A percentile compares a stretch with the other conserved stretches of the same genome.
Evolutionary conservation across 176 grass and related monocot species (phyloP).

Genomic region (Oryza coarctata): DNA sequence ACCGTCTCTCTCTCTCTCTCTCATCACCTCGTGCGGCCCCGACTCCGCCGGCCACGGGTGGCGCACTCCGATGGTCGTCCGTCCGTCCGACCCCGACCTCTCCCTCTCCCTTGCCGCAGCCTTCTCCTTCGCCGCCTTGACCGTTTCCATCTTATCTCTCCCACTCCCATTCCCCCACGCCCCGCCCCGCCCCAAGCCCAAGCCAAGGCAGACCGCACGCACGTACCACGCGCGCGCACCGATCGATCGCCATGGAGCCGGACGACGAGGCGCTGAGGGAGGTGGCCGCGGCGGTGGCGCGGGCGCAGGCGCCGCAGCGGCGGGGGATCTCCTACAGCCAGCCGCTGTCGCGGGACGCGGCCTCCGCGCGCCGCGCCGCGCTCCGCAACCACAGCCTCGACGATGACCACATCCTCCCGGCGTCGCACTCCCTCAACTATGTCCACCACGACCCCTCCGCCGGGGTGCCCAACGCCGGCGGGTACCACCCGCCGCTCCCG

Average conservation of each 20-base stretch:
- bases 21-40: background rate
- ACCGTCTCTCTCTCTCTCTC: background rate
- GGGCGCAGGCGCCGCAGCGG: slow-evolving; percentile 26
- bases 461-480: background rate
- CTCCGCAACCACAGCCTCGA: slow-evolving; percentile 81
- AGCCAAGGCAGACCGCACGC: background rate
- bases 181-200: background rate
- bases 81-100: slow-evolving; percentile 25
- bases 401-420: slow-evolving; percentile 41
- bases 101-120: slow-evolving; percentile 37
- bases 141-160: slow-evolving; percentile 52
- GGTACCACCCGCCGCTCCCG: slow-evolving; percentile 39
- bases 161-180: background rate
- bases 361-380: slow-evolving; percentile 50
- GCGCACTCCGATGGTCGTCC: slow-evolving; percentile 15
- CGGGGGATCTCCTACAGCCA: slow-evolving; percentile 86
- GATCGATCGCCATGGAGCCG: slow-evolving; percentile 31
- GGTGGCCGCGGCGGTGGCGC: slow-evolving; percentile 26
- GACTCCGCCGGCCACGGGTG: slow-evolving; percentile 36
- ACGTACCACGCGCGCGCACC: background rate
- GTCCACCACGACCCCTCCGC: slow-evolving; percentile 33
- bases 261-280: slow-evolving; percentile 33
- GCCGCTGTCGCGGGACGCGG: slow-evolving; percentile 59
- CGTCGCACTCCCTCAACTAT: slow-evolving; percentile 44
- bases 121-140: slow-evolving; percentile 51